Conservation (phyloP, 495 filamentous ascomycete genomes). For the Penicillium paradoxum region DNA sequence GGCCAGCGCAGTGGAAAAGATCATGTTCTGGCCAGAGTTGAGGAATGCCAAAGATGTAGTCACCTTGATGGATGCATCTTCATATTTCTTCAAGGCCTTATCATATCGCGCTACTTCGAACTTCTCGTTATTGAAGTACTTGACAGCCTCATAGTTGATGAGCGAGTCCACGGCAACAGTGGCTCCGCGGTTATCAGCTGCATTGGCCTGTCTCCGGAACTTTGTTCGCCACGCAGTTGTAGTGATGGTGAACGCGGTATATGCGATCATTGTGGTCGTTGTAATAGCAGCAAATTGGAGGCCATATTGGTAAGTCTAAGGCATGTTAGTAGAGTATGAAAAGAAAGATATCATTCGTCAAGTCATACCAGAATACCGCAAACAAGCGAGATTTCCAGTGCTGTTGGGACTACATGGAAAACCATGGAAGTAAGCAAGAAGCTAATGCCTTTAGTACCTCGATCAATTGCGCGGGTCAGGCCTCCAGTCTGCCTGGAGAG, state of each 20-base stretch:
- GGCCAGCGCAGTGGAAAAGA: conserved; percentile 90
- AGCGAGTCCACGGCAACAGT: conserved; percentile 94
- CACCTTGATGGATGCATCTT: conserved; percentile 93
- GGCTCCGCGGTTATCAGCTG: conserved; percentile 90
- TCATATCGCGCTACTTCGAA: conserved; percentile 91
- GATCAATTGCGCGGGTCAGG: conserved; percentile 88
- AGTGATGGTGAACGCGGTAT: conserved; percentile 89
- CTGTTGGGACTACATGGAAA: conserved; percentile 92
- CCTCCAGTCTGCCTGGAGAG: conserved; percentile 91
- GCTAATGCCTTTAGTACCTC: conserved; percentile 96
- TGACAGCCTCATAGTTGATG: conserved; percentile 98
- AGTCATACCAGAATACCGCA: conserved; percentile 71
- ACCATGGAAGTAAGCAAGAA: conserved; percentile 97
- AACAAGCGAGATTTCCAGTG: conserved; percentile 89
- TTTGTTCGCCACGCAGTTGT: conserved; percentile 97
- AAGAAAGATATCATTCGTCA: not conserved
- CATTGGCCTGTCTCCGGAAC: conserved; percentile 90
- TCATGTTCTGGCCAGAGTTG: conserved; percentile 97
- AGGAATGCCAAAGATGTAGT: conserved; percentile 88
- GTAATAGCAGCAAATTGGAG: conserved; percentile 89
- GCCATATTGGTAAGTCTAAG: conserved; percentile 90
- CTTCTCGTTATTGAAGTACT: conserved; percentile 98
- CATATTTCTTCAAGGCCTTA: conserved; percentile 76
- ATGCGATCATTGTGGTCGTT: conserved; percentile 82
- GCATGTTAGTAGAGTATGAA: conserved; percentile 10